phyloP scores from a whole-genome alignment of 257 asterid species.

The Nicotiana benthamiana region DNA sequence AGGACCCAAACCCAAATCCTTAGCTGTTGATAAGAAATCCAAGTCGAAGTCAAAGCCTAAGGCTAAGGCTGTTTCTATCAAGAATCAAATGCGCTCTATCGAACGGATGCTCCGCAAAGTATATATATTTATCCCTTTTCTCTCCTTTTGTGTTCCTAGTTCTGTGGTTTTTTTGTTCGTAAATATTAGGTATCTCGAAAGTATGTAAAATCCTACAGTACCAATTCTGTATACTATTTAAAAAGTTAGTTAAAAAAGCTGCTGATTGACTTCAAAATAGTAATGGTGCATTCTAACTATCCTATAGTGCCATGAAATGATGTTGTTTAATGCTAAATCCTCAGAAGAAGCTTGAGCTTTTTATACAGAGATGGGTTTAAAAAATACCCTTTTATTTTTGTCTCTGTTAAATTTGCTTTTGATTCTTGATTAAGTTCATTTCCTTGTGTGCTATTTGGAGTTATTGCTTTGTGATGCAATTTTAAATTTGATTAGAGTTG shows the following conservation, averaged over 20 bases:
- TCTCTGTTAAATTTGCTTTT: no score
- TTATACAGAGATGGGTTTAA: no score
- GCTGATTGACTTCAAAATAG: not conserved
- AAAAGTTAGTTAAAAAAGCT: not conserved
- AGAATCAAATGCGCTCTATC: conserved; percentile 81
- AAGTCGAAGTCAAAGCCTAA: conserved; percentile 22
- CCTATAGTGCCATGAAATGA: not conserved
- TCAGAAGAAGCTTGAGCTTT: no score
- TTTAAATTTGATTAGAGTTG: not conserved
- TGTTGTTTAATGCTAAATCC: no score
- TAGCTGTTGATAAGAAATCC: conserved; percentile 48
- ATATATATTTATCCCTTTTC: conserved; percentile 9
- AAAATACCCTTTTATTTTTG: no score
- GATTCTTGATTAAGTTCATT: no score
- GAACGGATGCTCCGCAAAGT: conserved; percentile 93
- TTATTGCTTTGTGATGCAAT: not conserved
- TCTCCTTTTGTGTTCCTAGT: not conserved
- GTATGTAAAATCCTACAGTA: not conserved
- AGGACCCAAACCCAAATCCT: conserved; percentile 28
- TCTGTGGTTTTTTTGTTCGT: not conserved
- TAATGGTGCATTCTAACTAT: not conserved
- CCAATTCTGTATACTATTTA: not conserved
- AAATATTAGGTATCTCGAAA: not conserved
- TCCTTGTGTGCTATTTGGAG: not conserved
- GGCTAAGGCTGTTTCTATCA: conserved; percentile 59